Base-by-base conservation (phyloP, 2,329 filamentous ascomycete species). In the Beauveria medogensis region DNA sequence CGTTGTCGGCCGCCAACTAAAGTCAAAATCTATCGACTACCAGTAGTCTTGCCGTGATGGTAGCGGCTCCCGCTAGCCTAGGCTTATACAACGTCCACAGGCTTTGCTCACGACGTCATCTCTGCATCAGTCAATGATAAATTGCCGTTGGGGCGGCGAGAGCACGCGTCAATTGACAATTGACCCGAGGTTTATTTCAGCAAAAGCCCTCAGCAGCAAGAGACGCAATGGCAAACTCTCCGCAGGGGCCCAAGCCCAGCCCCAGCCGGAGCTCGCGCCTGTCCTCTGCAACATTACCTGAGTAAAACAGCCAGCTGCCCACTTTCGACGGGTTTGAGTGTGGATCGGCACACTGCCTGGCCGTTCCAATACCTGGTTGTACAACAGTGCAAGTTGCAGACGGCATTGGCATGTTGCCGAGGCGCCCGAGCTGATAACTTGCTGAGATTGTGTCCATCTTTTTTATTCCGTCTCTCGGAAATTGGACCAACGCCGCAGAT, bases 11-110 rank as follows among this genome's bases (percentile, higher is more conserved):
- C 9, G 9, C 37, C 43, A 34, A 59, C 47, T 59, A 59, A 44
- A 52, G 48, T 34, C 47, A 59, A 52, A 47, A 47, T 59, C 56
- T 59, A 44, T 59, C 34, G 40, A n/a, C 16, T 28, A 9, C 26
- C 26, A 28, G 26, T 22, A 59, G 34, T n/a, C 30, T 52, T 24
- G 18, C 24, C 24, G 34, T 44, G 24, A 44, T 34, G 14, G 56
- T 52, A 52, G 47, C 47, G 56, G 30, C 56, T 30, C 34, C 56
- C 46, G 26, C 56, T 52, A 59, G 47, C 18, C 47, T 5, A 43
- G 56, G 56, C 56, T 44, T 52, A 28, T 48, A 16, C 28, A 43
- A 16, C 26, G 9, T 40, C 12, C 26, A 57, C 40, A 14, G 22
- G 30, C 6, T 26, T 58, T 48, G 28, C 28, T 50, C 10, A 43